Evolutionary conservation across 2,329 filamentous ascomycete species (phyloP).

Genomic region (Aspergillus latus): DNA sequence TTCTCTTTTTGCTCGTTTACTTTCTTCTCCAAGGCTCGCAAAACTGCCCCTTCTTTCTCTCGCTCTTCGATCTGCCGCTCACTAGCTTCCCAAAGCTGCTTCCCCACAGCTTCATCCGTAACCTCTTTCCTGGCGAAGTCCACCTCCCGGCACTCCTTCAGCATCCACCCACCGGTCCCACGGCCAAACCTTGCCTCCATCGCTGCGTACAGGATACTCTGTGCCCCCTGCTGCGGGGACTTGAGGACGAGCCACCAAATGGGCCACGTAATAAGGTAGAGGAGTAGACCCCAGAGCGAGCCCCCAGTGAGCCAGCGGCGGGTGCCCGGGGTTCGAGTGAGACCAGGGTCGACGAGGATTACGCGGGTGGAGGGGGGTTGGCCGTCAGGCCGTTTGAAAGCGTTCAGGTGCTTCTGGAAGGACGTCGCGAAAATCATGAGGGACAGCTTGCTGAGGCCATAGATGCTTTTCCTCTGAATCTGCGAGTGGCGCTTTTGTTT

Average conservation of each 20-base stretch:
- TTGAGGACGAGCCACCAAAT: slow-evolving; percentile 88
- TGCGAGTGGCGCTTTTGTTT: slow-evolving; percentile 30
- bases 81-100: slow-evolving; percentile 86
- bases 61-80: slow-evolving; percentile 78
- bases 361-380: slow-evolving; percentile 80
- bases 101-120: slow-evolving; percentile 73
- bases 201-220: slow-evolving; percentile 79
- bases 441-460: slow-evolving; percentile 68
- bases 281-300: slow-evolving; percentile 71
- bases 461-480: slow-evolving; percentile 45
- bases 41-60: slow-evolving; percentile 74
- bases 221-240: slow-evolving; percentile 76
- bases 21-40: slow-evolving; percentile 60
- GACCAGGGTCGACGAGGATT: slow-evolving; percentile 82
- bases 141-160: slow-evolving; percentile 86
- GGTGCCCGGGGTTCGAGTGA: slow-evolving; percentile 80
- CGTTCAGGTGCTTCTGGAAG: slow-evolving; percentile 87
- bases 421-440: slow-evolving; percentile 85
- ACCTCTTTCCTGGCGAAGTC: slow-evolving; percentile 72
- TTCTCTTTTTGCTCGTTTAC: slow-evolving; percentile 34
- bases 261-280: slow-evolving; percentile 77
- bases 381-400: slow-evolving; percentile 80
- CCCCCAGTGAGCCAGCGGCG: slow-evolving; percentile 84
- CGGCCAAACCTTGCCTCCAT: slow-evolving; percentile 75
- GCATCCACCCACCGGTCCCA: slow-evolving; percentile 65